These are phyloP conservation scores for Agrocybe praecox DNA, from an alignment of 768 basidiomycete genomes.

Conservation along the genomic window DNA sequence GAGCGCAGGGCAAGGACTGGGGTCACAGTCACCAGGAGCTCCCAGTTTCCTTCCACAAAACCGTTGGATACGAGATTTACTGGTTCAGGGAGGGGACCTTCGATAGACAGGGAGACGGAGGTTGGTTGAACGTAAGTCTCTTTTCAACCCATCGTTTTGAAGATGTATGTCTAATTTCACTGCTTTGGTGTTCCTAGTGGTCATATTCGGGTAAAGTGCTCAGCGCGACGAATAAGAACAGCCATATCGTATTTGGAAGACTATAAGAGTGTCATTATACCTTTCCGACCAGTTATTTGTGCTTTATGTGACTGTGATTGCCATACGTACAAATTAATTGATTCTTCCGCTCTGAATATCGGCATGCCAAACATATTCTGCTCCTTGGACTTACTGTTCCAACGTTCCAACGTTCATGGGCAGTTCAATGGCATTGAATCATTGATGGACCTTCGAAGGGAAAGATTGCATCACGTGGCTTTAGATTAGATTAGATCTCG, in stretches of 20 bases:
- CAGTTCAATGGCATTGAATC: too few relatives aligned
- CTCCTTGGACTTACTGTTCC: too few relatives aligned
- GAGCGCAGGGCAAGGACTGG: conserved; percentile 22
- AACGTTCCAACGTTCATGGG: too few relatives aligned
- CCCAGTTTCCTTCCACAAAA: conserved; percentile 15
- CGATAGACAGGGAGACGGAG: conserved; percentile 3
- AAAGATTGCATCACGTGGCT: too few relatives aligned
- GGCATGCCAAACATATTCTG: too few relatives aligned
- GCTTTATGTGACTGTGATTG: too few relatives aligned
- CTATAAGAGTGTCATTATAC: not conserved
- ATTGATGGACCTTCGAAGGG: too few relatives aligned
- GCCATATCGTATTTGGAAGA: not conserved
- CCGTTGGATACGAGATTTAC: conserved; percentile 14
- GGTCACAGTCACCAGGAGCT: conserved; percentile 26
- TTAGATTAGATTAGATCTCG: too few relatives aligned
- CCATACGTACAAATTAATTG: too few relatives aligned
- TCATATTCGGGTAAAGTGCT: not conserved
- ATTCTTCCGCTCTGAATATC: too few relatives aligned
- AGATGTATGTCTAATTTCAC: not conserved
- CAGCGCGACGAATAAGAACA: not conserved
- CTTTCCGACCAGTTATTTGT: not conserved
- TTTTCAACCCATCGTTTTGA: not conserved
- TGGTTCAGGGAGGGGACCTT: conserved; percentile 7
- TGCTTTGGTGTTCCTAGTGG: not conserved
- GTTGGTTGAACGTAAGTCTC: conserved; percentile 3